Conservation (phyloP, 768 basidiomycete genomes). For the Clathrus columnatus region DNA sequence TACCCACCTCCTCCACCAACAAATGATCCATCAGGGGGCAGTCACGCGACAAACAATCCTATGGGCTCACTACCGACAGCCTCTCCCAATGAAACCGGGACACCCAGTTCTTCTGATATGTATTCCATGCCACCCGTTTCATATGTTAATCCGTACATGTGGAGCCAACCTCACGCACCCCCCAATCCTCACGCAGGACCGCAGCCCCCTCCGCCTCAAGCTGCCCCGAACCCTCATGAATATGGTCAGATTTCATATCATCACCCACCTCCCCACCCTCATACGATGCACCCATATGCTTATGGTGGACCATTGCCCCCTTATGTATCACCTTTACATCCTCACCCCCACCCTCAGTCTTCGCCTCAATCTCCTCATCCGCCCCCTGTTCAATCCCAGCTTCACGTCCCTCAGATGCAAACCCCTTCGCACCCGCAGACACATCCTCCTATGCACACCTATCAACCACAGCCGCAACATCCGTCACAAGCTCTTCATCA, state of each 20-base stretch:
- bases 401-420: background rate
- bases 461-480: slow-evolving; percentile 18
- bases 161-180: slow-evolving; percentile 26
- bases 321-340: slow-evolving; percentile 22
- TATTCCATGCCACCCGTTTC: slow-evolving; percentile 12
- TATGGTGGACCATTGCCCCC: background rate
- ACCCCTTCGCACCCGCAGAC: slow-evolving; percentile 11
- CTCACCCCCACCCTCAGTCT: too few species aligned
- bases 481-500: slow-evolving; percentile 16
- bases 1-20: slow-evolving; percentile 35
- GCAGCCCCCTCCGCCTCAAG: slow-evolving; percentile 19
- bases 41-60: slow-evolving; percentile 24
- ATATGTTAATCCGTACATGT: slow-evolving; percentile 27
- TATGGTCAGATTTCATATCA: background rate
- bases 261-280: background rate
- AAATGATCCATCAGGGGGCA: background rate
- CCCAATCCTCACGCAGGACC: slow-evolving; percentile 36
- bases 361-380: slow-evolving; percentile 19
- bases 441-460: slow-evolving; percentile 11
- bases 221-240: slow-evolving; percentile 7
- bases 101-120: slow-evolving; percentile 1
- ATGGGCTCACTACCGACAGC: slow-evolving; percentile 12
- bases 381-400: slow-evolving; percentile 16
- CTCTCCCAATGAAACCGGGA: background rate
- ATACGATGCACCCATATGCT: slow-evolving; percentile 4